Conservation (phyloP, 116 monocot species). For the Cymodocea nodosa region DNA sequence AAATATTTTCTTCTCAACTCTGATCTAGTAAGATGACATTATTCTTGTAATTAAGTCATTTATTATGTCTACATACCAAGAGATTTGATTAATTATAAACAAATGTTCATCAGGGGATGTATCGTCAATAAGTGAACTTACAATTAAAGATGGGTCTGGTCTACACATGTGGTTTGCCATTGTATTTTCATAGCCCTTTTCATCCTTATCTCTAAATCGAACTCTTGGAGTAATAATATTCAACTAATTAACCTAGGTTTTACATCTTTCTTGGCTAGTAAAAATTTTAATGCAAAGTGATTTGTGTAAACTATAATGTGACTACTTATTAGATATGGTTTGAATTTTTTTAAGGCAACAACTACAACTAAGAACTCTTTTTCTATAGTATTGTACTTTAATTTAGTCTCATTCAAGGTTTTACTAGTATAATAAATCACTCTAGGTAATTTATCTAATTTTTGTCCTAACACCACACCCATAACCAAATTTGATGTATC, state of each 20-base stretch:
- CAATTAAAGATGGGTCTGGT: too few relatives aligned
- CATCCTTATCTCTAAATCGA: background rate
- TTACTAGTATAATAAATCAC: constrained; percentile 3
- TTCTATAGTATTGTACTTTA: too few relatives aligned
- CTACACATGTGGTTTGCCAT: background rate
- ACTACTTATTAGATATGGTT: background rate
- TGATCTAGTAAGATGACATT: background rate
- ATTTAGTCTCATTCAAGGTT: background rate
- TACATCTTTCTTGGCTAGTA: background rate
- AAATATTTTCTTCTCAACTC: background rate
- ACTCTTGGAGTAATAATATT: background rate
- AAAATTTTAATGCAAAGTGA: background rate
- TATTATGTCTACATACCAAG: background rate
- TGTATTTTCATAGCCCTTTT: background rate
- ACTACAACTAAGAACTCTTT: constrained; percentile 1
- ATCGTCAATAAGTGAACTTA: background rate
- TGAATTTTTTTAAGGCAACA: background rate
- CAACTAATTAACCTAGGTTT: background rate
- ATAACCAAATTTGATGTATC: background rate
- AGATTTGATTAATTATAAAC: background rate
- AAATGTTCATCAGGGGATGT: background rate
- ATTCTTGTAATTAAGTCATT: background rate
- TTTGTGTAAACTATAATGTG: background rate
- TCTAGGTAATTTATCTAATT: background rate
- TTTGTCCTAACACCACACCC: background rate